Base-by-base conservation (phyloP, 2,329 filamentous ascomycete species). In the Chaetomiaceae sp. region DNA sequence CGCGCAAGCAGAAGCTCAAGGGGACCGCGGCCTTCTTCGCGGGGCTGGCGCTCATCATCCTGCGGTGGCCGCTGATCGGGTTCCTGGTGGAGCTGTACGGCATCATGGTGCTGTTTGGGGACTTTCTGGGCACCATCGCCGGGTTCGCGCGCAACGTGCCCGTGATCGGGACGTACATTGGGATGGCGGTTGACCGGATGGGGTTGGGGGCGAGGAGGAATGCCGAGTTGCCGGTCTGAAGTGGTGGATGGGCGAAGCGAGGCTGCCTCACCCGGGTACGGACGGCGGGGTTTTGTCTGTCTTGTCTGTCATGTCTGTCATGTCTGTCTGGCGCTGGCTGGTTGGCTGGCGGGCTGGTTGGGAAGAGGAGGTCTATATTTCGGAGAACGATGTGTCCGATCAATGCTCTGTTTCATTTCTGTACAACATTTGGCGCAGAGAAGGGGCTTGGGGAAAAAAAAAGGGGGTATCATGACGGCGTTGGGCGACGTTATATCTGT, bases 11-110 rank as follows among this genome's bases (percentile, higher is more conserved):
- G 68, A 99, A 99, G 72, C 82, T 89, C 65, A 90, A 90, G 67
- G 94, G 94, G 59, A 96, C 90, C 0, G 85, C 85, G 4, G 91
- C 91, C 14, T 99, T 99, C 74, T 85, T 88, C 64, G 75, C 76
- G 3, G 94, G 94, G 13, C 86, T 99, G 34, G 65, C 84, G 9
- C 79, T 99, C 16, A 99, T 99, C 62, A 75, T 99, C 34, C 70
- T 96, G 65, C 82, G 87, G 56, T 99, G 94, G 91, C 88, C 94
- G 0, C 79, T 99, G 51, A 81, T 94, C 58, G 94, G 94, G 25
- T 99, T 99, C 73, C 65, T 87, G 53, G 81, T 97, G 62, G 94
- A 99, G 72, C 72, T 92, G 3, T 97, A 97, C 72, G 94, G 94
- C 27, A 92, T 99, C 61, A 80, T 95, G 61, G 81, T 96, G 47